Evolutionary conservation across 1,284 basidiomycete genomes (phyloP).

Genomic region (Cutaneotrichosporon spelunceum): DNA sequence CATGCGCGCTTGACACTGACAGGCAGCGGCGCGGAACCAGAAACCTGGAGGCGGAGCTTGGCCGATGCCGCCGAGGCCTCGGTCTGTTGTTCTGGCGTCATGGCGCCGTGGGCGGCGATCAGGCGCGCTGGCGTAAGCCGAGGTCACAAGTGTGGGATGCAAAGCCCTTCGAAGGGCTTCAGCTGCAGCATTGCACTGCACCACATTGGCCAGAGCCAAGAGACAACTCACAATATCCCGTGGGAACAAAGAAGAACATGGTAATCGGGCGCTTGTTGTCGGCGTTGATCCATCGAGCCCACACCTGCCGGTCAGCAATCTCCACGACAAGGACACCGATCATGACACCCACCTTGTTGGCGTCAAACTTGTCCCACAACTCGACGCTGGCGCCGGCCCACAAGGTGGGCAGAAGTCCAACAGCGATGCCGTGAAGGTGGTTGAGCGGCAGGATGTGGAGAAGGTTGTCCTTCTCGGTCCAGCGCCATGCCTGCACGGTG

Average conservation of each 20-base stretch:
- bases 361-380: conserved; percentile 44
- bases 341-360: conserved; percentile 27
- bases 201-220: too few relatives aligned
- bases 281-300: conserved; percentile 38
- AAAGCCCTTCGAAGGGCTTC: too few relatives aligned
- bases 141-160: too few relatives aligned
- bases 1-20: conserved; percentile 41
- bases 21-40: conserved; percentile 46
- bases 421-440: conserved; percentile 47
- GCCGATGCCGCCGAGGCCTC: conserved; percentile 35
- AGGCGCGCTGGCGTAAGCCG: conserved; percentile 26
- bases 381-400: conserved; percentile 47
- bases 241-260: conserved; percentile 41
- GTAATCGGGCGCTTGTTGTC: conserved; percentile 29
- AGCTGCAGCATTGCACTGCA: too few relatives aligned
- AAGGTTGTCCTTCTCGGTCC: conserved; percentile 34
- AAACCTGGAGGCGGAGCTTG: conserved; percentile 42
- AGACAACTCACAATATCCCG: conserved; percentile 31
- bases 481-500: conserved; percentile 40
- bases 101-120: conserved; percentile 26
- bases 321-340: neutral
- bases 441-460: conserved; percentile 43
- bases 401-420: conserved; percentile 42
- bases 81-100: conserved; percentile 25
- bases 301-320: conserved; percentile 23